These are phyloP conservation scores for Claviceps maximensis DNA, from an alignment of 2,329 filamentous ascomycete genomes.

Conservation along the genomic window DNA sequence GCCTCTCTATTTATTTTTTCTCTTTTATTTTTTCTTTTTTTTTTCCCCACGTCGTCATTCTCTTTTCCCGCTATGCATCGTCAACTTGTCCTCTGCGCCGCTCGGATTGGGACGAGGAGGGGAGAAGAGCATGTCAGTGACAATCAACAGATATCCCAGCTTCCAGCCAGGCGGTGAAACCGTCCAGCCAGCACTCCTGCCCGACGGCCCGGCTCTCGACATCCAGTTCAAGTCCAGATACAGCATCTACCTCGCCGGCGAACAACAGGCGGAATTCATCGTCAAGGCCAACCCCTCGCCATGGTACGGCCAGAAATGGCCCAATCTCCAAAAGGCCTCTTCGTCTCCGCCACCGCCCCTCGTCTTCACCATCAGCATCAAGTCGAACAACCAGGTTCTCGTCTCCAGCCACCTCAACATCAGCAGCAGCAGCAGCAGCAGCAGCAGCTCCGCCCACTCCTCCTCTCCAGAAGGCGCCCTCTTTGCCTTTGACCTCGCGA, in stretches of 20 bases:
- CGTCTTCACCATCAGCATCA: constrained; percentile 24
- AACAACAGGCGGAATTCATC: constrained; percentile 27
- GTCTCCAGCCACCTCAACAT: constrained; percentile 20
- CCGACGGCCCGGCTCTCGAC: constrained; percentile 23
- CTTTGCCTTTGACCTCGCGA: constrained; percentile 24
- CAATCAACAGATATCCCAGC: constrained; percentile 18
- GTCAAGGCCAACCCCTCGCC: constrained; percentile 29
- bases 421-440: constrained; percentile 15
- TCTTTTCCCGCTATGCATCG: no score
- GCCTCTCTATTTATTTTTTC: neutral
- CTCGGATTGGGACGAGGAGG: no score
- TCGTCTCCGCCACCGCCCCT: constrained; percentile 13
- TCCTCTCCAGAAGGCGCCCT: constrained; percentile 12
- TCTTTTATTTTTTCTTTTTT: neutral
- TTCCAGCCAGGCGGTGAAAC: constrained; percentile 33
- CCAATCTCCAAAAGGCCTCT: constrained; percentile 11
- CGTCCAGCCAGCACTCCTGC: constrained; percentile 18
- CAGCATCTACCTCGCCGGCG: constrained; percentile 31
- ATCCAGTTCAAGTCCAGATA: constrained; percentile 32
- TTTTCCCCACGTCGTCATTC: no score
- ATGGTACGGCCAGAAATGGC: constrained; percentile 26
- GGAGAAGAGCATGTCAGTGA: neutral
- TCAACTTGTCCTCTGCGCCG: no score
- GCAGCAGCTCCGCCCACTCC: constrained; percentile 7
- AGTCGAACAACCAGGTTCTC: constrained; percentile 17